Evolutionary conservation across 2,329 filamentous ascomycete species (phyloP).

Genomic region (Aspergillus novofumigatus): DNA sequence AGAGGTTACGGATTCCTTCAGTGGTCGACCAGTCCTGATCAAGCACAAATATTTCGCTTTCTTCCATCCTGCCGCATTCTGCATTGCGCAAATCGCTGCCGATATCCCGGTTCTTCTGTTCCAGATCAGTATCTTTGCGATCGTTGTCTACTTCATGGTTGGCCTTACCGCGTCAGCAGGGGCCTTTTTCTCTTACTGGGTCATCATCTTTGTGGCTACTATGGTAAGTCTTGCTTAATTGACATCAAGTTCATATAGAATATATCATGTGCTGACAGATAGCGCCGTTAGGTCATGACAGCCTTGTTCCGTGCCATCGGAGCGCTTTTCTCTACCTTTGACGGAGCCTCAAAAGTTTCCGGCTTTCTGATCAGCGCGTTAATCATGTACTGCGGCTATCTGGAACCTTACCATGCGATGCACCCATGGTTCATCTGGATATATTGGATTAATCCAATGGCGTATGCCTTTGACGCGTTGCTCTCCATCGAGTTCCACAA

Average conservation of each 20-base stretch:
- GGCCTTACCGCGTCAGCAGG: constrained; percentile 50
- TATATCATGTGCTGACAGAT: not conserved
- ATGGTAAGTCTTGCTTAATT: constrained; percentile 39
- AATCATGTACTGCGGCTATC: constrained; percentile 42
- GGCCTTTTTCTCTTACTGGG: constrained; percentile 61
- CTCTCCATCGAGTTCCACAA: constrained; percentile 36
- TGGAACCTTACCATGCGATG: constrained; percentile 46
- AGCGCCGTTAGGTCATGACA: constrained; percentile 48
- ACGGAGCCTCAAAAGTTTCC: constrained; percentile 54
- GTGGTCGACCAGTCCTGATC: constrained; percentile 54
- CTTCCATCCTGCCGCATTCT: constrained; percentile 51
- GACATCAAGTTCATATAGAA: not conserved
- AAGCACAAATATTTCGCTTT: constrained; percentile 58
- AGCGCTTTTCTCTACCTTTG: constrained; percentile 54
- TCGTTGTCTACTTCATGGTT: constrained; percentile 63
- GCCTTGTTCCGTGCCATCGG: constrained; percentile 56
- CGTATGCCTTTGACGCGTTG: constrained; percentile 37
- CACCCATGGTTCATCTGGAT: constrained; percentile 52
- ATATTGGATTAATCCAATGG: constrained; percentile 38
- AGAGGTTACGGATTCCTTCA: constrained; percentile 62
- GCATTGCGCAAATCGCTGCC: constrained; percentile 42
- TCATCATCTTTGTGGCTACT: constrained; percentile 48
- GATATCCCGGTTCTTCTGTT: constrained; percentile 55
- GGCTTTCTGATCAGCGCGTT: constrained; percentile 35
- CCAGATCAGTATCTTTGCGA: constrained; percentile 55